A percentile compares a stretch with the other conserved stretches of the same genome.
These are phyloP conservation scores for Eutrema yunnanense DNA, from an alignment of 345 rosid genomes.

Conservation along the genomic window DNA sequence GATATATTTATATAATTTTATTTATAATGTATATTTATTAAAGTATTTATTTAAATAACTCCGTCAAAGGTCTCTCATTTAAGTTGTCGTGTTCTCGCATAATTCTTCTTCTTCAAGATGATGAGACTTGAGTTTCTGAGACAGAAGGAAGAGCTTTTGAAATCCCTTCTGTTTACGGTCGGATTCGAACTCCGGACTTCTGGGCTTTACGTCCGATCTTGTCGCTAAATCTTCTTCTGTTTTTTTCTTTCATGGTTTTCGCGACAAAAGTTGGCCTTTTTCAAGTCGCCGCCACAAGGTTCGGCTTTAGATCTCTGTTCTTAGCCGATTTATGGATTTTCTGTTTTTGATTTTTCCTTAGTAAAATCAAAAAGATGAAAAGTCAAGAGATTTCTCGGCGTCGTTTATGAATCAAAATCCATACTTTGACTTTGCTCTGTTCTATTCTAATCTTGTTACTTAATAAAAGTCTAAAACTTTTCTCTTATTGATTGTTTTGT, in stretches of 20 bases:
- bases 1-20: neutral
- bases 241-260: constrained; percentile 16
- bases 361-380: neutral
- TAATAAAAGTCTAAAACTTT: neutral
- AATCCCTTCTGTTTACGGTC: constrained; percentile 3
- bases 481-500: neutral
- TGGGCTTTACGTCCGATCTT: constrained; percentile 16
- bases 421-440: constrained; percentile 15
- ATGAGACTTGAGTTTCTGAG: constrained; percentile 21
- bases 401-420: constrained; percentile 8
- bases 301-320: constrained; percentile 22
- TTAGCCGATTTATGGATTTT: neutral
- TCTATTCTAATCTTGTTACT: neutral
- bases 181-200: constrained; percentile 13
- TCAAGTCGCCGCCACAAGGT: constrained; percentile 18
- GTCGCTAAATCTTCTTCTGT: constrained; percentile 7
- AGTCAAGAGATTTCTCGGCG: neutral
- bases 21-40: neutral
- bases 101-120: constrained; percentile 30
- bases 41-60: constrained; percentile 8
- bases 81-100: constrained; percentile 30
- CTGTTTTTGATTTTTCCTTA: neutral
- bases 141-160: constrained; percentile 22
- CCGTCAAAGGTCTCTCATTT: constrained; percentile 28
- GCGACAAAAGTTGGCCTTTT: constrained; percentile 11